phyloP scores from a whole-genome alignment of 2,329 filamentous ascomycete species.

The Aspergillus ochraceus region DNA sequence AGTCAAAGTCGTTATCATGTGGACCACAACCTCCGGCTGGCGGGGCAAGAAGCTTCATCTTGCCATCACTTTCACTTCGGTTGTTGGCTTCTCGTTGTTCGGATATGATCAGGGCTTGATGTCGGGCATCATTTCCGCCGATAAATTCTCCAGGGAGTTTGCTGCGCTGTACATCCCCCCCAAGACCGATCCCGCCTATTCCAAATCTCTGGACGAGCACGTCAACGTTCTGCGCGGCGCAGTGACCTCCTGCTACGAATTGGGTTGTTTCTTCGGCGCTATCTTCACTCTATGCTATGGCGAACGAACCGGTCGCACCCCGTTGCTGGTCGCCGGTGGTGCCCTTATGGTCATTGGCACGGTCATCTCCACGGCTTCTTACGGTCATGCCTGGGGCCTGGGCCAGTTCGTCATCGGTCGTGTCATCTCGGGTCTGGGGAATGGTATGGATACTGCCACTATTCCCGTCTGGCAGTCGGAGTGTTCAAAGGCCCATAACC shows the following conservation, averaged over 20 bases:
- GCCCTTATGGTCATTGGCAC: conserved; percentile 46
- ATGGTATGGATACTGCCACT: conserved; percentile 39
- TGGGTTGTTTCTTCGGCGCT: conserved; percentile 43
- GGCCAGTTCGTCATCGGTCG: conserved; percentile 44
- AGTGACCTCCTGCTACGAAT: conserved; percentile 54
- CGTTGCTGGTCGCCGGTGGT: conserved; percentile 54
- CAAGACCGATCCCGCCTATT: conserved; percentile 27
- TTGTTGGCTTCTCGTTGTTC: conserved; percentile 54
- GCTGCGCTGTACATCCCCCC: conserved; percentile 16
- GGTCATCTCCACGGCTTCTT: conserved; percentile 27
- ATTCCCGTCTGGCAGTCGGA: conserved; percentile 44
- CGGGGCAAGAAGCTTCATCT: conserved; percentile 24
- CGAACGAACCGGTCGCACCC: conserved; percentile 33
- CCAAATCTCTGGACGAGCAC: conserved; percentile 22
- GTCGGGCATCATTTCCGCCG: conserved; percentile 30
- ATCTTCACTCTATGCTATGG: conserved; percentile 31
- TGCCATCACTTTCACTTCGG: conserved; percentile 31
- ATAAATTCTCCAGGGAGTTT: conserved; percentile 27
- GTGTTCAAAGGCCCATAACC: conserved; percentile 32
- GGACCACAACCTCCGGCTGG: conserved; percentile 31
- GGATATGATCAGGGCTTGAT: conserved; percentile 39
- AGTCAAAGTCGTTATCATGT: conserved; percentile 18
- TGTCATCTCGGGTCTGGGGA: conserved; percentile 40
- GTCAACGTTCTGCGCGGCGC: conserved; percentile 49
- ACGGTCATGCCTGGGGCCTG: conserved; percentile 25